These are phyloP conservation scores for Avena sativa DNA, from an alignment of 176 grass and related monocot genomes.

Conservation along the genomic window DNA sequence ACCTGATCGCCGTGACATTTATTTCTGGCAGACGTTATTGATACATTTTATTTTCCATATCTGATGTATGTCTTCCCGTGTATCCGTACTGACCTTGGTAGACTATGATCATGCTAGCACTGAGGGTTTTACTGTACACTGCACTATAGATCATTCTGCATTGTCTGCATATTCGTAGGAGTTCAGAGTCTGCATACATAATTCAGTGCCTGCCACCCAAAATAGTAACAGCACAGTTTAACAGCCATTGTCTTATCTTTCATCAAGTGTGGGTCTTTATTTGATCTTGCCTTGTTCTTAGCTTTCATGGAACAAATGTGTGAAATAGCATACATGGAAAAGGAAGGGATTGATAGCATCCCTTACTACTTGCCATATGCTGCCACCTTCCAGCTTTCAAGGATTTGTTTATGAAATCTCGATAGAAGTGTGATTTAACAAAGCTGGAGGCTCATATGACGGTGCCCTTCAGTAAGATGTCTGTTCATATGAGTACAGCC, in stretches of 20 bases:
- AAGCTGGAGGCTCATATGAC: slow-evolving; percentile 48
- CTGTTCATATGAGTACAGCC: slow-evolving; percentile 17
- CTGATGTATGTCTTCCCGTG: slow-evolving; percentile 31
- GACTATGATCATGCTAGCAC: not conserved
- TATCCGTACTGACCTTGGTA: slow-evolving; percentile 28
- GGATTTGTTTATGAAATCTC: slow-evolving; percentile 50
- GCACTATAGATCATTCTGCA: not conserved
- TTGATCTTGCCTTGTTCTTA: not conserved
- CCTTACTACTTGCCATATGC: slow-evolving; percentile 24
- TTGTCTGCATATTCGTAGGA: not conserved
- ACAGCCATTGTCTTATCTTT: not conserved
- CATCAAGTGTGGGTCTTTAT: slow-evolving; percentile 17
- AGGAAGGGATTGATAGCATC: not conserved
- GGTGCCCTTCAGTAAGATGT: slow-evolving; percentile 28
- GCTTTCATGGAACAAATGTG: not conserved
- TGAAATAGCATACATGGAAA: slow-evolving; percentile 16
- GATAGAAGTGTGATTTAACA: slow-evolving; percentile 49
- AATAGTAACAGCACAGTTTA: slow-evolving; percentile 1
- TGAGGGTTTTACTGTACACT: slow-evolving; percentile 26
- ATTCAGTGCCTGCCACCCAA: not conserved
- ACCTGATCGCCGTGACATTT: slow-evolving; percentile 28
- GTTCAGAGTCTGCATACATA: not conserved
- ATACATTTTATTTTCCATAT: slow-evolving; percentile 11
- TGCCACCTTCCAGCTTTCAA: slow-evolving; percentile 29
- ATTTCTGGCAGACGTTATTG: not conserved